Percentiles rank a stretch among this genome's conserved stretches.
phyloP scores from a whole-genome alignment of 1,139 yeast genomes.

The Protomyces arabidopsidicola region DNA sequence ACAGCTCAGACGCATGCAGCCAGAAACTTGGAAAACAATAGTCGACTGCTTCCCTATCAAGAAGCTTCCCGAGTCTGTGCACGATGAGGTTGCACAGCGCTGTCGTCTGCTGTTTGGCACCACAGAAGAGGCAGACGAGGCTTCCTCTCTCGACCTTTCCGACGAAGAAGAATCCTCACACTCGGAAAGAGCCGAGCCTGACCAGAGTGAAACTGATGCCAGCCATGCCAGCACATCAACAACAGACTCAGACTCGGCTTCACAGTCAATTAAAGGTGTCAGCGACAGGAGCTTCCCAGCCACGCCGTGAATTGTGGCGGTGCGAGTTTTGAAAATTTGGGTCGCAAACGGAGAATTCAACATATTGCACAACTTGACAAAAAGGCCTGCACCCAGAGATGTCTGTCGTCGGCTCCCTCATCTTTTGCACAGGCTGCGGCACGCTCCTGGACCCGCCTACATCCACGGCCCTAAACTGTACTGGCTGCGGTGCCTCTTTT shows the following conservation, averaged over 20 bases:
- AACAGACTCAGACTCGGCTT: not conserved
- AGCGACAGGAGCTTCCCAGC: not conserved
- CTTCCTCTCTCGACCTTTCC: not conserved
- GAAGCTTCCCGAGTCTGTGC: not conserved
- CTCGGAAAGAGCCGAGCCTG: too few relatives aligned
- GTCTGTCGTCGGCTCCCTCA: conserved; percentile 93
- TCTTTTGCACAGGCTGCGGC: conserved; percentile 93
- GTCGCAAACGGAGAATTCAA: not conserved
- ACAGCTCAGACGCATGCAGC: not conserved
- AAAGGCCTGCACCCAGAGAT: conserved; percentile 41
- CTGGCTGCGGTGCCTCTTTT: conserved; percentile 60
- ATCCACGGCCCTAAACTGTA: conserved; percentile 52
- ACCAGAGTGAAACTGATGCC: not conserved
- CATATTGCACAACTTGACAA: not conserved
- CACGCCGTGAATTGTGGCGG: not conserved
- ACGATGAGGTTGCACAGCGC: not conserved
- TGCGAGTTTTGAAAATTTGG: not conserved
- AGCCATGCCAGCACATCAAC: not conserved
- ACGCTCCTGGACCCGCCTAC: conserved; percentile 67
- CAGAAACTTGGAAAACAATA: not conserved
- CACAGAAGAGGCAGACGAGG: not conserved
- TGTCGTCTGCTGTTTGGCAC: not conserved
- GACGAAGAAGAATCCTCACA: not conserved
- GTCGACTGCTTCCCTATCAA: not conserved
- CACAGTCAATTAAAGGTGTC: too few relatives aligned